A percentile compares a stretch with the other conserved stretches of the same genome.
Evolutionary conservation across 176 grass and related monocot species (phyloP).

Genomic region (Triticum turgidum): DNA sequence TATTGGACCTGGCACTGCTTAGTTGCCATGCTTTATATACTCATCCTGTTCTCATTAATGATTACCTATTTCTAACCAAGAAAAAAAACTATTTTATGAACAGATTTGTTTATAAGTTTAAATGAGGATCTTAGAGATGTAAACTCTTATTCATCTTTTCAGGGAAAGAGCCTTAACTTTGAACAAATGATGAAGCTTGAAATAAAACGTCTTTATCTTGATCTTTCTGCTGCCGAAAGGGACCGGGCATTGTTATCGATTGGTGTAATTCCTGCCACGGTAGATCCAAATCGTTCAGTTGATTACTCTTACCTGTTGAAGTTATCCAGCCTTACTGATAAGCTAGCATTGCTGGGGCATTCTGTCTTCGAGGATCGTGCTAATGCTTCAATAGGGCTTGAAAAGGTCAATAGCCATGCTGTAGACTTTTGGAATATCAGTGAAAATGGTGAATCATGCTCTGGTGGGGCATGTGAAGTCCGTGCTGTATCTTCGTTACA

Average conservation of each 20-base stretch:
- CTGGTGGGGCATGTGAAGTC: conserved; percentile 72
- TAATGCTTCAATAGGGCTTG: conserved; percentile 84
- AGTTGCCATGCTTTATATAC: neutral
- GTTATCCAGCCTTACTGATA: conserved; percentile 77
- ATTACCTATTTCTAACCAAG: conserved; percentile 19
- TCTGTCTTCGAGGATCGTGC: conserved; percentile 72
- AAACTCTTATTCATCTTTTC: conserved; percentile 47
- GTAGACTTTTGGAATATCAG: conserved; percentile 97
- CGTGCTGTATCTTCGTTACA: conserved; percentile 42
- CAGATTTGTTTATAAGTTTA: conserved; percentile 11
- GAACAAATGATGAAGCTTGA: conserved; percentile 92
- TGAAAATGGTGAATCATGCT: conserved; percentile 73
- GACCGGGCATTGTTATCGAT: conserved; percentile 82
- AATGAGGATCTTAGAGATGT: conserved; percentile 15
- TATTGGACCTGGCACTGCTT: conserved; percentile 8
- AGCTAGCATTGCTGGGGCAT: conserved; percentile 78
- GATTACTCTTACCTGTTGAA: conserved; percentile 80
- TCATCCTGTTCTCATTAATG: conserved; percentile 19
- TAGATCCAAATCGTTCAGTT: conserved; percentile 80
- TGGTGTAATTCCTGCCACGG: conserved; percentile 86
- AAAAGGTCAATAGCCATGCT: conserved; percentile 36
- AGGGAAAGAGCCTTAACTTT: conserved; percentile 71
- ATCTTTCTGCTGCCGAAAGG: conserved; percentile 88
- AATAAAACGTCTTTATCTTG: conserved; percentile 77
- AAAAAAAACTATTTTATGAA: neutral